A percentile compares a stretch with the other conserved stretches of the same genome.
These are phyloP conservation scores for Acanthamoeba sp. DNA, from an alignment of 208 protist species.

Conservation along the genomic window DNA sequence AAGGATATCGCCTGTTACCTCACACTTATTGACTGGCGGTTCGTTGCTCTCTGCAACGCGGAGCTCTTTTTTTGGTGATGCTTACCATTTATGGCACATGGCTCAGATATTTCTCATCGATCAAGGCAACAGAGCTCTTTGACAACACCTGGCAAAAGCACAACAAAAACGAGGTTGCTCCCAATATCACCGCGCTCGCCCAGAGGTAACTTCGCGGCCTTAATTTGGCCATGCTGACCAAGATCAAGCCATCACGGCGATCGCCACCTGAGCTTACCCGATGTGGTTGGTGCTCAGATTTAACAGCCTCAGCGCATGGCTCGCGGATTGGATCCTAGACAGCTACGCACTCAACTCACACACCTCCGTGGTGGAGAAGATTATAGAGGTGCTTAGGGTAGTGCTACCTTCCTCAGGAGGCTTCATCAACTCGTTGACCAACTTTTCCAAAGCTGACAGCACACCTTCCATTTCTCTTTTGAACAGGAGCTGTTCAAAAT, in stretches of 20 bases:
- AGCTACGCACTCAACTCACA: neutral
- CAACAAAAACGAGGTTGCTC: neutral
- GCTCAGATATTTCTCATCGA: neutral
- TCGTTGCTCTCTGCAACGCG: neutral
- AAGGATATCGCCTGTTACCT: neutral
- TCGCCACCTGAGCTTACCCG: too few relatives aligned
- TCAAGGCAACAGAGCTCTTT: neutral
- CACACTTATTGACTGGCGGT: conserved; percentile 13
- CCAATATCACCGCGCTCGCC: neutral
- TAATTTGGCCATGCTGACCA: too few relatives aligned
- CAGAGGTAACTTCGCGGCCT: neutral
- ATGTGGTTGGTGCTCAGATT: neutral
- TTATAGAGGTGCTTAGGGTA: neutral
- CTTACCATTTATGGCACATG: too few relatives aligned
- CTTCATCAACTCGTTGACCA: too few relatives aligned
- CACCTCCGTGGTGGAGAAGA: conserved; percentile 15
- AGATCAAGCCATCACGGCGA: too few relatives aligned
- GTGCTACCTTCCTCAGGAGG: neutral
- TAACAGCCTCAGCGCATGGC: neutral
- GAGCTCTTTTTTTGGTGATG: too few relatives aligned
- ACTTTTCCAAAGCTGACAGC: too few relatives aligned
- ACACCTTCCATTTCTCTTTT: neutral
- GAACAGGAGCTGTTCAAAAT: conserved; percentile 27
- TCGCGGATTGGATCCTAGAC: neutral
- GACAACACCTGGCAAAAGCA: conserved; percentile 11